Evolutionary conservation across 2,329 filamentous ascomycete genomes (phyloP).

Genomic region (Trichoderma polysporum): DNA sequence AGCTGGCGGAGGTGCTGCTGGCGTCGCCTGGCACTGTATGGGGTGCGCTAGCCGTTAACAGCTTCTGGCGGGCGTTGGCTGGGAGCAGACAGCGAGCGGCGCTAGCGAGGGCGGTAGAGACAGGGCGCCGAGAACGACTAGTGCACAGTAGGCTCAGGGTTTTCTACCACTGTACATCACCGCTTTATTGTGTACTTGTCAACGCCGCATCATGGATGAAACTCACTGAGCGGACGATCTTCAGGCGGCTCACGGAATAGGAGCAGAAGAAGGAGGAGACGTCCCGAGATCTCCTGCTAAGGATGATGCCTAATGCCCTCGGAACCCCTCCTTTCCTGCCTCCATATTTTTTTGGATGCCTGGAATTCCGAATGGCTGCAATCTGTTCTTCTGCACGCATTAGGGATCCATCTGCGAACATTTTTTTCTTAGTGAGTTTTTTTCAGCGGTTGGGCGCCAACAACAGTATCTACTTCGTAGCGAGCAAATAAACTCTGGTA

Average conservation of each 20-base stretch:
- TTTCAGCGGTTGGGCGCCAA: conserved; percentile 3
- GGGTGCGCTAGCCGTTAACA: conserved; percentile 19
- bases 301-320: background rate
- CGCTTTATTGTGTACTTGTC: background rate
- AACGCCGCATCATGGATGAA: conserved; percentile 2
- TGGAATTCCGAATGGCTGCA: background rate
- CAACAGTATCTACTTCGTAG: background rate
- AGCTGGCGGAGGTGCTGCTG: conserved; percentile 13
- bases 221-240: background rate
- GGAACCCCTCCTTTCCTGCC: background rate
- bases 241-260: background rate
- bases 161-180: conserved; percentile 10
- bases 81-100: background rate
- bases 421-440: background rate
- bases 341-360: background rate
- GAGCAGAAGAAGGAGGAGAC: background rate
- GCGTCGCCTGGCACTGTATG: conserved; percentile 12
- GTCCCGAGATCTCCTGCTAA: background rate
- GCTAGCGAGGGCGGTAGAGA: conserved; percentile 5
- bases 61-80: background rate
- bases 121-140: background rate
- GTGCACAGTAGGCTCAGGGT: background rate
- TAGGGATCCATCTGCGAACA: conserved; percentile 6
- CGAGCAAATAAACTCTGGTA: background rate
- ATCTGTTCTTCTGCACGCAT: conserved; percentile 3